Evolutionary conservation across 345 rosid genomes (phyloP), one percentile per base, ranked within the genome.

Genomic region (Euphorbia pulcherrima): DNA sequence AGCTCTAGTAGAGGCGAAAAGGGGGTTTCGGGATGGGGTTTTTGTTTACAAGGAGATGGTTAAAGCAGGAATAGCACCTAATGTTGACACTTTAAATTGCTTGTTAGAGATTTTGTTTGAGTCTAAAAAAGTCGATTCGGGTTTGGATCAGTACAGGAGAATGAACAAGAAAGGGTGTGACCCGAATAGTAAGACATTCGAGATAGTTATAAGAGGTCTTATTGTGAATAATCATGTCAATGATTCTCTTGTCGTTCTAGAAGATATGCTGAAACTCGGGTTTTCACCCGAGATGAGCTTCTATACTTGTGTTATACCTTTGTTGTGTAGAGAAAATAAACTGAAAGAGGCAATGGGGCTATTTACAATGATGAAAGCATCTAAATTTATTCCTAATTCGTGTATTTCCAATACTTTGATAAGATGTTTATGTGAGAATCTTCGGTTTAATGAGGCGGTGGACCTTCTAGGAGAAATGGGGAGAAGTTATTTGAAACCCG

Each of bases 11-110:
- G 60, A 74, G 40, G 79, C 76, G 72, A 79, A 72, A 78, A 72
- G 70, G 65, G 80, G 73, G 12, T 77, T 86, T 63, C 51, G 51
- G 28, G 81, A 75, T 52, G 51, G 79, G 18, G 24, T 84, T 60
- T 82, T 86, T 74, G 83, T 86, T 60, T 84, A 86, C 53, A 86
- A 86, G 77, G 88, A 84, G 67, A 84, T 86, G 88, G 79, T 84
- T 54, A 86, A 82, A 68, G 88, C 77, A 37, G 82, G 84, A 23
- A 65, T 83, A 52, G 63, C 65, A 5, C 88, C 90, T 1, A 79
- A 39, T 8, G 73, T 81, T 35, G 75, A 78, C 63, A 82, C 86
- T 66, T 56, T 86, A 79, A 86, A 84, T 75, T 68, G 21, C 76
- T n/a, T 68, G 76, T 65, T 83, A 62, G 85, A 82, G 71, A 79